Evolutionary conservation across 2,329 filamentous ascomycete species (phyloP), one percentile per base, ranked within the genome.

Genomic region (Penicillium sp.): DNA sequence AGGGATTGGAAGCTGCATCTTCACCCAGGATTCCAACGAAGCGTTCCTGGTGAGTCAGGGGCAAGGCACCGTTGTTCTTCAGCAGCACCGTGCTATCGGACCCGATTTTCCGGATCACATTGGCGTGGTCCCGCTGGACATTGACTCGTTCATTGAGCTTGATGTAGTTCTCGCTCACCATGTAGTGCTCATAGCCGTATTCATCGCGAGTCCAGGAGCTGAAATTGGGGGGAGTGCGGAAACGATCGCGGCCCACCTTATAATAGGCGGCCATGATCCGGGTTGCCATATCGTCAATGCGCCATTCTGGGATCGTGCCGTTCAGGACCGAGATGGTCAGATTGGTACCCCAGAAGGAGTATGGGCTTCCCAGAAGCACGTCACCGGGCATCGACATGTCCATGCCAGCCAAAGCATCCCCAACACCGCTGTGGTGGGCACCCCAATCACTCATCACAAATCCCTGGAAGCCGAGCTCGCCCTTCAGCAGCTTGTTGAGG

Each of bases 371-470:
- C 69, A 96, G 94, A 14, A 69, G 50, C 1, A 85, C 85, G 60
- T 96, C 91, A 42, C 87, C 87, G 0, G 85, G 85, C 85, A 91
- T 91, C 2, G 81, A 81, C 85, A 89, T 87, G 61, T 91, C 86
- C 47, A 91, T 62, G 18, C 87, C 87, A 16, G 79, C 77, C 47
- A 84, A 73, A 16, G 85, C 80, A 36, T 76, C 75, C 7, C 74
- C 74, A 7, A 80, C 78, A 44, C 85, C 87, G 16, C 80, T 79
- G 65, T 90, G 84, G 57, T 89, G 85, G 2, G 84, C 87, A 50
- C 76, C 72, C 87, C 87, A 93, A 63, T 93, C 87, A 37, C 75
- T 77, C 69, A 81, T 75, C 44, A 84, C 71, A 50, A 81, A 83
- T 4, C 86, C 73, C 54, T 83, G 81, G 73, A 90, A 91, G n/a